Conservation (phyloP, 2,329 filamentous ascomycete species). For the Aspergillus glaucus region DNA sequence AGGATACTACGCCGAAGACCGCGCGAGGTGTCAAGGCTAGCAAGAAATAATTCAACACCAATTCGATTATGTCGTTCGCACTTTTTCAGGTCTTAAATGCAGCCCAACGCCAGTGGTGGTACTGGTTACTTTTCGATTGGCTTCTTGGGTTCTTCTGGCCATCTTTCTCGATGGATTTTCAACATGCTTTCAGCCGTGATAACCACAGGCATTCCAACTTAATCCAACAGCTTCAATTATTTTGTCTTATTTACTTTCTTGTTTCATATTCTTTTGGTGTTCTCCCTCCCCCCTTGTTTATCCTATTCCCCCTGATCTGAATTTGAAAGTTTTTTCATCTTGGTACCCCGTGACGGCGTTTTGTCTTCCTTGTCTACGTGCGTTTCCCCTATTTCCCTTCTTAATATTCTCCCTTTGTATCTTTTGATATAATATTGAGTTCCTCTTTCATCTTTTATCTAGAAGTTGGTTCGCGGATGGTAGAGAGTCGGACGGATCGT, state of each 20-base stretch:
- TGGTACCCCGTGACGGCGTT: background rate
- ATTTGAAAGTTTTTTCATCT: background rate
- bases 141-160: no score
- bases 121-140: no score
- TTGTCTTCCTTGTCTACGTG: background rate
- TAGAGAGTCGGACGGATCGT: background rate
- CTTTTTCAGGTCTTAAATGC: no score
- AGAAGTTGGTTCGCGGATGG: no score
- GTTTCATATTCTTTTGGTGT: background rate
- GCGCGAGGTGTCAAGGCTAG: background rate
- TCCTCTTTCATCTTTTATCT: background rate
- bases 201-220: no score
- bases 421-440: background rate
- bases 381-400: background rate
- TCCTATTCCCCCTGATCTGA: background rate
- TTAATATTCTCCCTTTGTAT: background rate
- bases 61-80: no score
- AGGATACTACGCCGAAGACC: background rate
- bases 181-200: no score
- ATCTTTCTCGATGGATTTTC: no score
- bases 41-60: background rate
- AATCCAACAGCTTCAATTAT: background rate
- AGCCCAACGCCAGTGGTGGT: no score
- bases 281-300: background rate
- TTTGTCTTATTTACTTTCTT: background rate